Conservation (phyloP, 192 early-diverging fungal species). For the Spizellomyces punctatus region DNA sequence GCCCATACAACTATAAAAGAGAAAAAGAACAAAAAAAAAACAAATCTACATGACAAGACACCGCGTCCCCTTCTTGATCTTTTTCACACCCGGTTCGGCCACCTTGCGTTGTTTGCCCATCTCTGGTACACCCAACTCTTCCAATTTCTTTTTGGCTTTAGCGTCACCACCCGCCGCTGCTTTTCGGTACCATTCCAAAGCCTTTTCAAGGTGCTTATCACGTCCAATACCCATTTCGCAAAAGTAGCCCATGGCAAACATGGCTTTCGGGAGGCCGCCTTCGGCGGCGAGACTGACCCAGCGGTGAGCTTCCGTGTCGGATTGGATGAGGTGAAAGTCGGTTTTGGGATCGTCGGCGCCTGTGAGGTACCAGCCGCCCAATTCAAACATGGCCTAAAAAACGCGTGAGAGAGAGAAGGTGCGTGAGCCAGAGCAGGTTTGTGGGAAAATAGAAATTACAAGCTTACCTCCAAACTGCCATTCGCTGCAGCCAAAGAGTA, state of each 20-base stretch:
- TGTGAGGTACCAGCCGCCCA: conserved; percentile 83
- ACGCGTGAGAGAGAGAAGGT: not conserved
- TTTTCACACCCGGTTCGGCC: not conserved
- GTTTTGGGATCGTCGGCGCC: conserved; percentile 62
- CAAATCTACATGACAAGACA: conserved; percentile 19
- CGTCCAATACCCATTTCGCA: conserved; percentile 77
- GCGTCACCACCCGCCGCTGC: conserved; percentile 41
- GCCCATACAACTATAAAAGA: no score
- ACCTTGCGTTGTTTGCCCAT: not conserved
- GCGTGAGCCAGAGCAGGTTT: not conserved
- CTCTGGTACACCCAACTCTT: conserved; percentile 28
- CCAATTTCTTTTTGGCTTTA: conserved; percentile 36
- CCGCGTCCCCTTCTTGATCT: conserved; percentile 15
- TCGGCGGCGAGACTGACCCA: conserved; percentile 84
- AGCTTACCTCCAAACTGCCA: conserved; percentile 58
- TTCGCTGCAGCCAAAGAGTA: conserved; percentile 81
- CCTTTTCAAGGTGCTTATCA: conserved; percentile 52
- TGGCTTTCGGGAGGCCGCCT: conserved; percentile 74
- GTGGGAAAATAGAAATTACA: not conserved
- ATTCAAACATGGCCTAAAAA: conserved; percentile 80
- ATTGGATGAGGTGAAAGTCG: conserved; percentile 49
- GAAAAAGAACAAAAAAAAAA: no score
- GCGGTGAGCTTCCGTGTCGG: conserved; percentile 76
- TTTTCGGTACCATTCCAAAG: conserved; percentile 59
- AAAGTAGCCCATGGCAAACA: conserved; percentile 92